Evolutionary conservation across 345 rosid species (phyloP).

Genomic region (Salix viminalis): DNA sequence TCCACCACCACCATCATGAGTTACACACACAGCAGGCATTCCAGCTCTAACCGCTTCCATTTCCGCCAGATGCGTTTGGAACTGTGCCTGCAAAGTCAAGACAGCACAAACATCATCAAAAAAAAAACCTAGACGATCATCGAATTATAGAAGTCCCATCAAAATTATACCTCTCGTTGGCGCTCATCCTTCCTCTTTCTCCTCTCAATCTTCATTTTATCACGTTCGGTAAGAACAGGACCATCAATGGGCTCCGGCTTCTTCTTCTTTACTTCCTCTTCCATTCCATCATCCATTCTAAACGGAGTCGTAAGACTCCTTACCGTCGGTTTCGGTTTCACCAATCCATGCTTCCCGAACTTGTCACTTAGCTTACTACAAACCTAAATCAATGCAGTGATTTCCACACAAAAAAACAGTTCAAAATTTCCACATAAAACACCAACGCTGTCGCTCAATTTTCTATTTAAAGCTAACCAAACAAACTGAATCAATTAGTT

Average conservation of each 20-base stretch:
- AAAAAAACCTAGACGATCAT: background rate
- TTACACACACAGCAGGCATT: slow-evolving; percentile 83
- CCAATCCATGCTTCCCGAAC: slow-evolving; percentile 92
- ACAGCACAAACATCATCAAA: background rate
- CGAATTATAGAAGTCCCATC: background rate
- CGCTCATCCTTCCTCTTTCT: slow-evolving; percentile 94
- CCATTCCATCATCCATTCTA: slow-evolving; percentile 98
- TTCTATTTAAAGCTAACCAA: too few relatives aligned
- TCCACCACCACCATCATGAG: slow-evolving; percentile 65
- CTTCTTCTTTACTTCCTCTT: slow-evolving; percentile 82
- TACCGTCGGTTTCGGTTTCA: slow-evolving; percentile 63
- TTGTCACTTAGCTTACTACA: slow-evolving; percentile 71
- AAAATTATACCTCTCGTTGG: slow-evolving; percentile 66
- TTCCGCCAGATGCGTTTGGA: slow-evolving; percentile 84
- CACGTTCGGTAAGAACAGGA: slow-evolving; percentile 83
- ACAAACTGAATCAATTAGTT: too few relatives aligned
- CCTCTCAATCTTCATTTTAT: slow-evolving; percentile 70
- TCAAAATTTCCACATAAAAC: too few relatives aligned
- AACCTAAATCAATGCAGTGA: slow-evolving; percentile 42
- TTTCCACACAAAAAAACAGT: slow-evolving; percentile 1
- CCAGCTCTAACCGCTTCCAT: slow-evolving; percentile 96
- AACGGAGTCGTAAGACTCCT: slow-evolving; percentile 85
- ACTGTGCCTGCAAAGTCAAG: slow-evolving; percentile 60
- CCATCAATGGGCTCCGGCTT: slow-evolving; percentile 85
- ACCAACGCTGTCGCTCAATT: too few relatives aligned